Evolutionary conservation across 2,329 filamentous ascomycete species (phyloP).

Genomic region (Monosporascus sp.): DNA sequence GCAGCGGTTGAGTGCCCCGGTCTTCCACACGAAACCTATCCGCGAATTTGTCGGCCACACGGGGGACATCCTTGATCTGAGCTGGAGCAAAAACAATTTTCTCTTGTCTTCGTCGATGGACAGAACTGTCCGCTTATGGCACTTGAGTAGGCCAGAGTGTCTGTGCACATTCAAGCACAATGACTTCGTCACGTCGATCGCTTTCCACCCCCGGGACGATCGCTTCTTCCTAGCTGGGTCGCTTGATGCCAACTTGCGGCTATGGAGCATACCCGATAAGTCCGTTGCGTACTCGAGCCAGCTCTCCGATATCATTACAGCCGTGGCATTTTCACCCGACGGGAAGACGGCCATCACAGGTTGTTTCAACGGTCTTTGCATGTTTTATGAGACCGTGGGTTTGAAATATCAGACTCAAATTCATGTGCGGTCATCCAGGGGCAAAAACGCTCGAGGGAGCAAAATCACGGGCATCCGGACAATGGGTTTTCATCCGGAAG

Average conservation of each 20-base stretch:
- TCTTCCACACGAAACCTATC: conserved; percentile 75
- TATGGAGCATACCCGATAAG: conserved; percentile 98
- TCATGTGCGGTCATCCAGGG: conserved; percentile 86
- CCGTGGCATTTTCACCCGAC: conserved; percentile 89
- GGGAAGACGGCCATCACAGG: conserved; percentile 87
- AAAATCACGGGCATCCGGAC: conserved; percentile 95
- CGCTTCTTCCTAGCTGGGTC: conserved; percentile 95
- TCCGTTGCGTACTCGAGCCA: conserved; percentile 77
- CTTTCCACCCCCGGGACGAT: conserved; percentile 91
- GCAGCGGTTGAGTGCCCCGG: conserved; percentile 76
- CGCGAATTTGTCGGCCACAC: conserved; percentile 80
- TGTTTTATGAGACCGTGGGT: conserved; percentile 90
- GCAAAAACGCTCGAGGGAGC: conserved; percentile 91
- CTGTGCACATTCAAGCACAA: conserved; percentile 91
- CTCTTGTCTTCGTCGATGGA: conserved; percentile 95
- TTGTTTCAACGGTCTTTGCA: conserved; percentile 75
- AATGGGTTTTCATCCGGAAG: conserved; percentile 48
- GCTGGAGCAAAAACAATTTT: conserved; percentile 99
- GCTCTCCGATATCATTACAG: conserved; percentile 83
- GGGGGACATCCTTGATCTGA: conserved; percentile 81
- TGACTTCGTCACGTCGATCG: conserved; percentile 90
- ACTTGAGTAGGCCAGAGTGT: conserved; percentile 77
- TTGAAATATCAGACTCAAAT: conserved; percentile 80
- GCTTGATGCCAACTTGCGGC: conserved; percentile 76
- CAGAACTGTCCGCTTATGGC: conserved; percentile 93